Conservation (phyloP, 148 eudicot species). For the Euryodendron excelsum region DNA sequence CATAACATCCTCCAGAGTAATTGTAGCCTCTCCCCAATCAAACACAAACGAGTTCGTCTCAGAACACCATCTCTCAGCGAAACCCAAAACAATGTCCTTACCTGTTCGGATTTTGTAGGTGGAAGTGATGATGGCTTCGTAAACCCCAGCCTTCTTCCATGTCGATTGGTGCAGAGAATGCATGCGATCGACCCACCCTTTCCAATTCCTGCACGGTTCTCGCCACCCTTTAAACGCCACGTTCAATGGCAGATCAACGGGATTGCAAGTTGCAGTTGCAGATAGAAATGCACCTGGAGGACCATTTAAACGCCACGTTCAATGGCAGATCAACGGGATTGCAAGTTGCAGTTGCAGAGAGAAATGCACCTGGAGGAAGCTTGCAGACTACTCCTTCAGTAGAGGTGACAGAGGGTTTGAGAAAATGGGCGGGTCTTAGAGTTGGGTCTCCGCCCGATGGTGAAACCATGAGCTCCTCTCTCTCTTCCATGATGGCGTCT, state of each 20-base stretch:
- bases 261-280: background rate
- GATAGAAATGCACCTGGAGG: too few relatives aligned
- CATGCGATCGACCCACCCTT: background rate
- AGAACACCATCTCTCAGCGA: slow-evolving; percentile 11
- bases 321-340: background rate
- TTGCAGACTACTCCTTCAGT: too few relatives aligned
- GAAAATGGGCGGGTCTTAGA: background rate
- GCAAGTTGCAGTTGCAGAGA: background rate
- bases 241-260: background rate
- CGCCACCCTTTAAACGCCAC: background rate
- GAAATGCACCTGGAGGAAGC: too few relatives aligned
- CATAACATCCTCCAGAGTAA: slow-evolving; percentile 45
- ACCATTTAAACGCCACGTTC: background rate
- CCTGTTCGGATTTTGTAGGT: background rate
- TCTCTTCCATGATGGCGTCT: too few relatives aligned
- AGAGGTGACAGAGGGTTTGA: background rate
- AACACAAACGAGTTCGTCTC: slow-evolving; percentile 37
- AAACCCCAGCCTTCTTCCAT: slow-evolving; percentile 15
- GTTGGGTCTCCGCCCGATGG: background rate
- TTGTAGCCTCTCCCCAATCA: slow-evolving; percentile 45
- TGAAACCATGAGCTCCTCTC: too few relatives aligned
- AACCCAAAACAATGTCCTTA: background rate
- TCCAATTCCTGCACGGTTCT: background rate
- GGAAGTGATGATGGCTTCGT: slow-evolving; percentile 10
- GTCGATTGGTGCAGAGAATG: background rate